Conservation (phyloP, 2,329 filamentous ascomycete species). For the Raffaelea ambrosiae region DNA sequence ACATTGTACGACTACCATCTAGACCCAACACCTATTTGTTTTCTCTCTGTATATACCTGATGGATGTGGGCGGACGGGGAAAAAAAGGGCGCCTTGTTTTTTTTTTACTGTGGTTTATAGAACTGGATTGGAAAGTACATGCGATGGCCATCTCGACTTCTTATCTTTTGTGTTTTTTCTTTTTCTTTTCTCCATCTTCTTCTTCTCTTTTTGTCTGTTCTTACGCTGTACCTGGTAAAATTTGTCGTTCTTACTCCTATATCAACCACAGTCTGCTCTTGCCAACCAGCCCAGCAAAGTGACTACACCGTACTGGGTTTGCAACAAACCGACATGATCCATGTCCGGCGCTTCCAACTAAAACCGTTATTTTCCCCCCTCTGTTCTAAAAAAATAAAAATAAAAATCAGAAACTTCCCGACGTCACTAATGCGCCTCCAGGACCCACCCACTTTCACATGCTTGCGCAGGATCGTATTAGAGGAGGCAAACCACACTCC, state of each 20-base stretch:
- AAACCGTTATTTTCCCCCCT: too few species aligned
- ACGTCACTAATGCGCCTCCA: too few species aligned
- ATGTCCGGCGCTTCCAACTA: too few species aligned
- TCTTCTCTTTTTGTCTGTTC: background rate
- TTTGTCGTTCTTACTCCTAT: too few species aligned
- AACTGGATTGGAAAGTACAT: background rate
- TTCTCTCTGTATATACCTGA: background rate
- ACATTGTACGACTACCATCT: background rate
- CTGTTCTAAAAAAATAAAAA: too few species aligned
- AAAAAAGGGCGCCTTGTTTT: background rate
- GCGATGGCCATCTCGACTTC: background rate
- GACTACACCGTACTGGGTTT: too few species aligned
- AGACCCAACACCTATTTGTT: background rate
- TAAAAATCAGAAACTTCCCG: too few species aligned
- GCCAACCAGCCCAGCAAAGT: too few species aligned
- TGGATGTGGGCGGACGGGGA: background rate
- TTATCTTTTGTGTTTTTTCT: background rate
- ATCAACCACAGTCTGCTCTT: too few species aligned
- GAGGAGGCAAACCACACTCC: background rate
- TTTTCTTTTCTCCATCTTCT: background rate
- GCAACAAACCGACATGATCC: too few species aligned
- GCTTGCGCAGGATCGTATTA: background rate
- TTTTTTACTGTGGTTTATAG: background rate
- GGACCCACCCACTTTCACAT: conserved; percentile 1
- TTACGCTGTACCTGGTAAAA: too few species aligned